Evolutionary conservation across 2,329 filamentous ascomycete genomes (phyloP).

Genomic region (Colletotrichum godetiae): DNA sequence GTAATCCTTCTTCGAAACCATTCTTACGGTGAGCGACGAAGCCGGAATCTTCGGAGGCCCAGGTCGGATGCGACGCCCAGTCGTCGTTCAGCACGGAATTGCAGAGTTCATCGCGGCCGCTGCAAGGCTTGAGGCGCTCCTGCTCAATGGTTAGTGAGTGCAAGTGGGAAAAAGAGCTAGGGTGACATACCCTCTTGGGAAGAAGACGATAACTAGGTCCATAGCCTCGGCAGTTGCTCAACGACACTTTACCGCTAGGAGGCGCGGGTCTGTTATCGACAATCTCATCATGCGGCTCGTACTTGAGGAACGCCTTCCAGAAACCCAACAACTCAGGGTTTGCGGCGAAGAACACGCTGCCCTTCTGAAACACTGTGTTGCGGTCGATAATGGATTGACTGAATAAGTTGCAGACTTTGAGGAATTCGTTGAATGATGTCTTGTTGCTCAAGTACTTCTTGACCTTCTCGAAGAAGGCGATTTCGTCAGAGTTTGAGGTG

Average conservation of each 20-base stretch:
- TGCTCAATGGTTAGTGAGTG: slow-evolving; percentile 39
- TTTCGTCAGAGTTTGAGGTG: slow-evolving; percentile 84
- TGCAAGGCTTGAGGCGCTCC: slow-evolving; percentile 92
- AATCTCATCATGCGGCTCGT: slow-evolving; percentile 80
- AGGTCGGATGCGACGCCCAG: slow-evolving; percentile 98
- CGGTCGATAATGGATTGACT: slow-evolving; percentile 93
- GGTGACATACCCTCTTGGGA: slow-evolving; percentile 75
- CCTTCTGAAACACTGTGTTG: slow-evolving; percentile 83
- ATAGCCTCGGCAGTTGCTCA: slow-evolving; percentile 95
- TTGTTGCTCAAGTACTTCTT: slow-evolving; percentile 97
- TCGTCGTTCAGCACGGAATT: slow-evolving; percentile 94
- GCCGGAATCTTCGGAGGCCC: slow-evolving; percentile 97
- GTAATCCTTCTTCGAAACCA: slow-evolving; percentile 90
- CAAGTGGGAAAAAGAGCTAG: too few species aligned
- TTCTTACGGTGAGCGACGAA: slow-evolving; percentile 99
- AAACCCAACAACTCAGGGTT: slow-evolving; percentile 90
- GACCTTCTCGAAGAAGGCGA: slow-evolving; percentile 93
- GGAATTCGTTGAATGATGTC: slow-evolving; percentile 91
- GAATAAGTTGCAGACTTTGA: slow-evolving; percentile 97
- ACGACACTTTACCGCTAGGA: slow-evolving; percentile 84
- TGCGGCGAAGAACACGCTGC: slow-evolving; percentile 85
- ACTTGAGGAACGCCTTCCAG: slow-evolving; percentile 86
- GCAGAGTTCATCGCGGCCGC: slow-evolving; percentile 94
- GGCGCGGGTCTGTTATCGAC: slow-evolving; percentile 83
- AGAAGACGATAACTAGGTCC: slow-evolving; percentile 95